Evolutionary conservation across 1,139 yeast species (phyloP).

Genomic region (Suzukiozyma palmioleophila): DNA sequence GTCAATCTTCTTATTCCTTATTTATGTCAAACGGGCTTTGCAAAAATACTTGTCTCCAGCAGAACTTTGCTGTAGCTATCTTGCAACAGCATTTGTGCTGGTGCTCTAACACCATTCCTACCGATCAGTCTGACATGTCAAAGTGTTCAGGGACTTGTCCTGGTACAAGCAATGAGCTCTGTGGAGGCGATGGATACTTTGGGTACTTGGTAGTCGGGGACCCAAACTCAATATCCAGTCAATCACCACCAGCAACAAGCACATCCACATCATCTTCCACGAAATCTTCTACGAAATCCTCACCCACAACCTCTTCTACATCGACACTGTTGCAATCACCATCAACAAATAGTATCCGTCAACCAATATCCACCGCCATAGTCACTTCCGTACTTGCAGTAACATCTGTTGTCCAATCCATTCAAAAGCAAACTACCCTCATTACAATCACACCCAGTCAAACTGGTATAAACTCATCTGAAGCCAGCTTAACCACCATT

Average conservation of each 20-base stretch:
- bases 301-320: conserved; percentile 14
- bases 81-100: conserved; percentile 51
- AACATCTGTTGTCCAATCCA: neutral
- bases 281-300: conserved; percentile 10
- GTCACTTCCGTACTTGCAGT: conserved; percentile 1
- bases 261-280: conserved; percentile 8
- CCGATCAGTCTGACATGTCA: conserved; percentile 22
- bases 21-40: conserved; percentile 57
- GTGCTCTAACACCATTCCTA: conserved; percentile 56
- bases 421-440: conserved; percentile 1
- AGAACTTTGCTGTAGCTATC: conserved; percentile 53
- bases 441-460: neutral
- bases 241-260: conserved; percentile 9
- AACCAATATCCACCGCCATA: conserved; percentile 3
- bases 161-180: conserved; percentile 29
- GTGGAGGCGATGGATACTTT: conserved; percentile 30
- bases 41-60: conserved; percentile 34
- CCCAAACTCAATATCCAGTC: conserved; percentile 17
- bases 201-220: conserved; percentile 32
- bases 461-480: conserved; percentile 8
- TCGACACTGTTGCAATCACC: conserved; percentile 7
- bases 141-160: conserved; percentile 52
- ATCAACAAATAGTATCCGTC: conserved; percentile 5
- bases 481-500: conserved; percentile 10
- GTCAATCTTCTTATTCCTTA: conserved; percentile 16